Conservation (phyloP, 2,329 filamentous ascomycete genomes). For the Stagonosporopsis cucurbitacearum region DNA sequence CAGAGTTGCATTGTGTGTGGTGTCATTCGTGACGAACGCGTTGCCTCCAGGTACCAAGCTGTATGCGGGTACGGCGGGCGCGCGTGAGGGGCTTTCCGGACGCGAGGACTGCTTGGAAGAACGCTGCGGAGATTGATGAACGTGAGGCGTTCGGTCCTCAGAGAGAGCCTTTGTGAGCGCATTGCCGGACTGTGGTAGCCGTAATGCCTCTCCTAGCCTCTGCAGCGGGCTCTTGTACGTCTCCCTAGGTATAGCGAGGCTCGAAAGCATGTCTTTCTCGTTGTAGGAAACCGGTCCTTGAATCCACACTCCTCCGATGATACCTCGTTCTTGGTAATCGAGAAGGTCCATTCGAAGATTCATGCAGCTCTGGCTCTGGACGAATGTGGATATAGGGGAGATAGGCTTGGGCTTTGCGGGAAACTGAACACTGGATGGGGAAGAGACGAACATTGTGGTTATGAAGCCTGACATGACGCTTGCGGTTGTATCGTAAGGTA, state of each 20-base stretch:
- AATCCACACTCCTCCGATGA: conserved; percentile 18
- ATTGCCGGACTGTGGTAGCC: conserved; percentile 25
- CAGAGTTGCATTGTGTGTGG: conserved; percentile 14
- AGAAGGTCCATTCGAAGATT: conserved; percentile 26
- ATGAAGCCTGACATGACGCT: conserved; percentile 75
- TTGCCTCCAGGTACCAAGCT: conserved; percentile 28
- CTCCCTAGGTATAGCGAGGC: conserved; percentile 30
- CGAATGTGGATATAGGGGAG: conserved; percentile 53
- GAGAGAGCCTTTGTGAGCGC: conserved; percentile 12
- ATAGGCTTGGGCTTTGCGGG: conserved; percentile 46
- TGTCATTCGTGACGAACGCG: conserved; percentile 9
- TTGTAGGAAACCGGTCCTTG: conserved; percentile 2
- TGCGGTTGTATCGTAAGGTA: conserved; percentile 23
- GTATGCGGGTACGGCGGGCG: conserved; percentile 46
- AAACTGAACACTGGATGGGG: conserved; percentile 40
- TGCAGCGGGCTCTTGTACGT: conserved; percentile 44
- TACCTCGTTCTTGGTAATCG: conserved; percentile 22
- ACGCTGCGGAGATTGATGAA: not conserved
- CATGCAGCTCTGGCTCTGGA: conserved; percentile 52
- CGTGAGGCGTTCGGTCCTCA: not conserved
- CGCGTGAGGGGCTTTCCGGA: conserved; percentile 29
- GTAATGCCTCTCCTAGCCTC: conserved; percentile 37
- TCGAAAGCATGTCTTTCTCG: conserved; percentile 21
- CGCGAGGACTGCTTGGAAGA: conserved; percentile 1
- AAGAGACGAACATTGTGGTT: conserved; percentile 75